Percentiles rank a stretch among this genome's conserved stretches.
Evolutionary conservation across 83 land plant species (phyloP).

Genomic region (Diphasiastrum complanatum): DNA sequence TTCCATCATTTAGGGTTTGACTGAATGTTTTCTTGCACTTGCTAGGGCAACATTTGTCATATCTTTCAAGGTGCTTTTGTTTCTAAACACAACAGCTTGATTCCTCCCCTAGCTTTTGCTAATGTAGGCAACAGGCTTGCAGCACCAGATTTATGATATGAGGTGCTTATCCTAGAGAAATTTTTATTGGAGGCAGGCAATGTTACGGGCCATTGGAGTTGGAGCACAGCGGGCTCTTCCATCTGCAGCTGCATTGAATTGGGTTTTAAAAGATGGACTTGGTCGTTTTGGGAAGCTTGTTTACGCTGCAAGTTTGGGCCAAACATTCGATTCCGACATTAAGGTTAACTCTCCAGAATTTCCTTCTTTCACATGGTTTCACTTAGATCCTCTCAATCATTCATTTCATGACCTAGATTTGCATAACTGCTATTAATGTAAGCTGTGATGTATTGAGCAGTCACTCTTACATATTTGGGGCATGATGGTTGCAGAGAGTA

Average conservation of each 20-base stretch:
- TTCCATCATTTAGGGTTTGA: too few species aligned
- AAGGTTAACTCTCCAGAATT: constrained; percentile 32
- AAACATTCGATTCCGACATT: constrained; percentile 64
- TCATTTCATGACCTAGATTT: too few species aligned
- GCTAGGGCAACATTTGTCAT: too few species aligned
- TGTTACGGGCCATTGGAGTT: constrained; percentile 69
- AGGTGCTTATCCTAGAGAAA: not conserved
- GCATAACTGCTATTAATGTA: too few species aligned
- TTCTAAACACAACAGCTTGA: too few species aligned
- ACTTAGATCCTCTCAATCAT: too few species aligned
- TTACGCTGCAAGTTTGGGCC: constrained; percentile 51
- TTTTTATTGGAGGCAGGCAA: constrained; percentile 38
- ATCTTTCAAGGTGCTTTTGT: too few species aligned
- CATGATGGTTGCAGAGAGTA: constrained; percentile 58
- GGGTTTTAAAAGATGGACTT: constrained; percentile 77
- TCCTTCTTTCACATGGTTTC: not conserved
- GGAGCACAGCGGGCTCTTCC: constrained; percentile 52
- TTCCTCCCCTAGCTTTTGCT: too few species aligned
- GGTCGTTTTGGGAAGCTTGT: constrained; percentile 57
- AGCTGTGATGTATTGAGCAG: too few species aligned
- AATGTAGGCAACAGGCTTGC: too few species aligned
- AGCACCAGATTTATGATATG: not conserved
- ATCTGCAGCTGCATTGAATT: constrained; percentile 67
- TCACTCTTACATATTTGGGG: too few species aligned
- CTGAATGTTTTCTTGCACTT: too few species aligned